These are phyloP conservation scores for Cutaneotrichosporon sp. DNA, from an alignment of 1,284 basidiomycete species.

Conservation along the genomic window DNA sequence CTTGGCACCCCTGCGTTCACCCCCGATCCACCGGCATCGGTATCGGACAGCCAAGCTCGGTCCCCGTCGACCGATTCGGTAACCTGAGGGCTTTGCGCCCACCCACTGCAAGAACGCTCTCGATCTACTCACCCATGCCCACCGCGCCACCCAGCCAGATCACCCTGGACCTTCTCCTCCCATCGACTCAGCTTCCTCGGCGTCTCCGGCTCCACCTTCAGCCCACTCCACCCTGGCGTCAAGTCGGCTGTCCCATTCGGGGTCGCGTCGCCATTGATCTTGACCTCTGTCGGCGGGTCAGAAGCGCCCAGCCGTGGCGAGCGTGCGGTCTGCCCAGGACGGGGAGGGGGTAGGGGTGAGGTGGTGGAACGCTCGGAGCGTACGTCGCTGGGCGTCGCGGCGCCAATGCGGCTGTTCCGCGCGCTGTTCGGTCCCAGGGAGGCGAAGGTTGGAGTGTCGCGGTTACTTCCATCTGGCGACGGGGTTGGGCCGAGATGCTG, in stretches of 20 bases:
- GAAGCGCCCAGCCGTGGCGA: not conserved
- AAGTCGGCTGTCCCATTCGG: not conserved
- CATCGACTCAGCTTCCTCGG: constrained; percentile 20
- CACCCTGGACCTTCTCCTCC: constrained; percentile 35
- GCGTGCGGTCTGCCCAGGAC: not conserved
- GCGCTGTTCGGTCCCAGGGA: not conserved
- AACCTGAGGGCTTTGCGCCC: too few relatives aligned
- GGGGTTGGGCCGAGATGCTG: constrained; percentile 7
- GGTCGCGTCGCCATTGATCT: not conserved
- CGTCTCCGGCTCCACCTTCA: not conserved
- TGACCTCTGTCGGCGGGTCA: not conserved
- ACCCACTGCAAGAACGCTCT: too few relatives aligned
- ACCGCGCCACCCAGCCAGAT: constrained; percentile 41
- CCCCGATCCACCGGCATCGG: too few relatives aligned
- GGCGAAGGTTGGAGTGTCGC: not conserved
- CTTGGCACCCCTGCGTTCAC: too few relatives aligned
- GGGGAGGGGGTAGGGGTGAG: not conserved
- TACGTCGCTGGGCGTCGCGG: not conserved
- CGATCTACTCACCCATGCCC: constrained; percentile 40
- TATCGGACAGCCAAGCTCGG: too few relatives aligned
- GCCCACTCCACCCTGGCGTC: too few relatives aligned
- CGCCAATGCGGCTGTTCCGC: not conserved
- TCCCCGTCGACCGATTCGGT: too few relatives aligned
- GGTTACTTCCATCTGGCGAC: not conserved
- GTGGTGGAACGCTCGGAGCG: not conserved